Evolutionary conservation across 2,329 filamentous ascomycete genomes (phyloP).

Genomic region (Curvularia sp.): DNA sequence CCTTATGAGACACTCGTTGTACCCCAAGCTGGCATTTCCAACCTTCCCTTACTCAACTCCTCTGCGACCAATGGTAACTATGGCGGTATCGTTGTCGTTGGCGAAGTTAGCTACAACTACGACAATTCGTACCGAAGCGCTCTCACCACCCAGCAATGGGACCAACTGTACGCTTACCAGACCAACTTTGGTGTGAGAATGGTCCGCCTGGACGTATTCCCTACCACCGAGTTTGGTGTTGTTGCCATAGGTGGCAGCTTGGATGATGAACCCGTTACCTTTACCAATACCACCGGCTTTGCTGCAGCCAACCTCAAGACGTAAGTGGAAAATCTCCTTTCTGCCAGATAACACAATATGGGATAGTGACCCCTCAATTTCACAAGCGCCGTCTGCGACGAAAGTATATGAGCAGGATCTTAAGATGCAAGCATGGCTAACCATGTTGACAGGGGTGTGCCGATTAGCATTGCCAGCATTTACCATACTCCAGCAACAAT

Average conservation of each 20-base stretch:
- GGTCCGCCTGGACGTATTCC: constrained; percentile 66
- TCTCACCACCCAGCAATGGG: constrained; percentile 64
- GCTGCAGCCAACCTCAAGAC: constrained; percentile 62
- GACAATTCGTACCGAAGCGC: constrained; percentile 59
- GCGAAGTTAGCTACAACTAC: constrained; percentile 64
- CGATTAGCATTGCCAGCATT: constrained; percentile 50
- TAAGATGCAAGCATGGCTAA: constrained; percentile 12
- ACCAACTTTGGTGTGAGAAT: constrained; percentile 64
- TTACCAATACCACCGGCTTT: constrained; percentile 63
- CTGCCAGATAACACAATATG: background rate
- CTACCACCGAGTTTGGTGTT: constrained; percentile 58
- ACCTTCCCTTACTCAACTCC: constrained; percentile 61
- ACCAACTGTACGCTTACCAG: constrained; percentile 64
- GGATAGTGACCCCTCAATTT: background rate
- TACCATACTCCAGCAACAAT: constrained; percentile 67
- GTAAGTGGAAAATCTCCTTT: constrained; percentile 24
- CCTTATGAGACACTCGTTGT: constrained; percentile 63
- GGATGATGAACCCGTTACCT: constrained; percentile 53
- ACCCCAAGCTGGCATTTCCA: constrained; percentile 58
- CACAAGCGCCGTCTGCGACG: background rate
- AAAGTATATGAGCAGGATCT: background rate
- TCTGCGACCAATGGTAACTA: constrained; percentile 61
- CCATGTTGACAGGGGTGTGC: constrained; percentile 27
- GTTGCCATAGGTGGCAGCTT: constrained; percentile 44
- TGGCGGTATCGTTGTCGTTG: constrained; percentile 64